These are phyloP conservation scores for Aspergillus ruber DNA, from an alignment of 2,329 filamentous ascomycete genomes.

Conservation along the genomic window DNA sequence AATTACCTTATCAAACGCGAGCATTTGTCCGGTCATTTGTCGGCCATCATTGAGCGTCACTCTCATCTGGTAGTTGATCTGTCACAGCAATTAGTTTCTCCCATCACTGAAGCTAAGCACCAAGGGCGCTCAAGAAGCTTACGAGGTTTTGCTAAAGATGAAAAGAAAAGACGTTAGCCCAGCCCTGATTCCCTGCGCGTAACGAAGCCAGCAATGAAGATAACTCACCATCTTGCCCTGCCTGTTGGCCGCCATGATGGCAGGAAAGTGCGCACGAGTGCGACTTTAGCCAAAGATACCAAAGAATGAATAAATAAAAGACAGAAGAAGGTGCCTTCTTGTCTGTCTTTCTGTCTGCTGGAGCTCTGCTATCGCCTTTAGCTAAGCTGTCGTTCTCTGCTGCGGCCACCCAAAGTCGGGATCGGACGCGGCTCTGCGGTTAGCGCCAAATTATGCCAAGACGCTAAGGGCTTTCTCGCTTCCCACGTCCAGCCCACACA, in stretches of 20 bases:
- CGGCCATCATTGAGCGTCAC: constrained; percentile 91
- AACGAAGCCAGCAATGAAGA: constrained; percentile 10
- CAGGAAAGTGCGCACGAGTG: constrained; percentile 38
- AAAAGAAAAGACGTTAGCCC: constrained; percentile 46
- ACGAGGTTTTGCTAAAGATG: constrained; percentile 57
- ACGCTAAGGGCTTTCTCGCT: constrained; percentile 33
- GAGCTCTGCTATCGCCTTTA: neutral
- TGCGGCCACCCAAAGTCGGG: neutral
- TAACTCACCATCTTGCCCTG: constrained; percentile 97
- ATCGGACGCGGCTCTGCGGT: constrained; percentile 18
- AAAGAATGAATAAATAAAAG: constrained; percentile 20
- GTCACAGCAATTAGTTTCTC: constrained; percentile 41
- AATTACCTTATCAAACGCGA: constrained; percentile 90
- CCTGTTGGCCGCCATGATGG: constrained; percentile 66
- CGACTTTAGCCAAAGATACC: constrained; percentile 29
- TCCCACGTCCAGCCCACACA: constrained; percentile 30
- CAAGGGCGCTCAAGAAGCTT: constrained; percentile 24
- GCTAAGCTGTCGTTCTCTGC: neutral
- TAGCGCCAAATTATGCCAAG: constrained; percentile 26
- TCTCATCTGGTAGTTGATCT: constrained; percentile 99
- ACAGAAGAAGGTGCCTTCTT: constrained; percentile 17
- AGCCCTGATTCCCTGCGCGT: neutral
- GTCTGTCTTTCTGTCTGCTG: constrained; percentile 5
- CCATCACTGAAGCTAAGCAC: neutral
- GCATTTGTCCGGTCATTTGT: constrained; percentile 96